Evolutionary conservation across 495 filamentous ascomycete genomes (phyloP), one percentile per base, ranked within the genome.

Genomic region (Podospora pseudoanserina): DNA sequence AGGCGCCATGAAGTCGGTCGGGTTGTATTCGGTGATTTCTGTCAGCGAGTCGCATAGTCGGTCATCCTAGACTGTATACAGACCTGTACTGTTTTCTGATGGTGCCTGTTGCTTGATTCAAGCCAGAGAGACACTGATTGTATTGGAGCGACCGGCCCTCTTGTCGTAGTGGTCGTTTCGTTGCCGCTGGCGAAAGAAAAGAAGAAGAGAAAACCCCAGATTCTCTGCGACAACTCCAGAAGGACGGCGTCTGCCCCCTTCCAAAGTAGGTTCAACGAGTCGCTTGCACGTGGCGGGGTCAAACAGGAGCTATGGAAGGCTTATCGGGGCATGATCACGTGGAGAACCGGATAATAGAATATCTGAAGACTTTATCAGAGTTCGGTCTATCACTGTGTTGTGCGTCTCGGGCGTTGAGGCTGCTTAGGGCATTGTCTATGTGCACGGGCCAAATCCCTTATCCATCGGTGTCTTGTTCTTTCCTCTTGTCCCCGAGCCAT

Each of bases 1-100:
- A 49, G 39, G 13, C 39, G 13, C 39, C 39, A 13, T 49, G 39
- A 49, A 49, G 39, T 49, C 39, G 39, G 39, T 49, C 15, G 13
- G 15, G 39, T 2, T 49, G 55, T 58, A 0, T 63, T 62, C 62
- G 63, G 56, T 49, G 39, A 16, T 6, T 49, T 49, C 15, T 72
- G 1, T 23, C 60, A 20, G 30, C 30, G 16, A 23, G 13, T 32
- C 16, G 39, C 13, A 49, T 49, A 49, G 39, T 49, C 39, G 39
- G 13, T 49, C 39, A 13, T 6, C 39, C 18, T 49, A 49, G 39
- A 49, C 39, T 49, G 39, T 11, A 49, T 0, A 49, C 39, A 49
- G 39, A 49, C 39, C 39, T 49, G 39, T 49, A 18, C 39, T 49
- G 30, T 49, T 49, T 49, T 49, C 2, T 49, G 39, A 16, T 49